Base-by-base conservation (phyloP, 495 filamentous ascomycete genomes). In the Staphylotrichum tortipilum region DNA sequence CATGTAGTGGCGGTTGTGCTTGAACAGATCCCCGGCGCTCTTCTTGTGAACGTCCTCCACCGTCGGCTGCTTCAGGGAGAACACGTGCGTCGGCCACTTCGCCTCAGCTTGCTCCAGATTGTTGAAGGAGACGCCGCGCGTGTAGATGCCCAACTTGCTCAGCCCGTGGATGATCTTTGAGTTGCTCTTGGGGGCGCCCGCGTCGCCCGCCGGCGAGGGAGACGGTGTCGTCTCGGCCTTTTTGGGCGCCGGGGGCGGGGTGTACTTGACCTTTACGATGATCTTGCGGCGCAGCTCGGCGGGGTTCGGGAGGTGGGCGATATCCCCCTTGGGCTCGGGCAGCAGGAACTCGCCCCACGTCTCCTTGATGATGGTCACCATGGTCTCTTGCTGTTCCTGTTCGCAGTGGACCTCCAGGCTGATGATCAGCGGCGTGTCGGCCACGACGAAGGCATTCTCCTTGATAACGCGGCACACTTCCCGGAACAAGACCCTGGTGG, bases 341-440 rank as follows among this genome's bases (percentile, higher is more conserved):
- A 95, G 70, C 0, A 97, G 71, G 50, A 79, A 69, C 0, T 74
- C 82, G 18, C 72, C 75, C 86, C 86, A 96, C 10, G 79, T 79
- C 39, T 90, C 75, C 41, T 77, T 72, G 76, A 96, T 95, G 52
- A 95, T 95, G 44, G 86, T 74, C 0, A 94, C 87, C 84, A 95
- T 95, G 12, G 79, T 79, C 55, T 86, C 79, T 60, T 96, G 90
- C 61, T 96, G 91, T 36, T 82, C 77, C 0, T 76, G 62, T 51
- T 74, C 73, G 26, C 86, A 87, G 67, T 95, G 91, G 0, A 95
- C 86, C 63, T 97, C 91, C 8, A 97, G 71, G 56, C 86, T 92
- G 50, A 95, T 80, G 31, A 97, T 89, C 2, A 97, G 69, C 0
- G 91, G 91, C 1, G 90, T 68, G 43, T 94, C 83, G 15, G 67